Evolutionary conservation across 495 filamentous ascomycete species (phyloP).

Genomic region (Chaetomidium leptoderma): DNA sequence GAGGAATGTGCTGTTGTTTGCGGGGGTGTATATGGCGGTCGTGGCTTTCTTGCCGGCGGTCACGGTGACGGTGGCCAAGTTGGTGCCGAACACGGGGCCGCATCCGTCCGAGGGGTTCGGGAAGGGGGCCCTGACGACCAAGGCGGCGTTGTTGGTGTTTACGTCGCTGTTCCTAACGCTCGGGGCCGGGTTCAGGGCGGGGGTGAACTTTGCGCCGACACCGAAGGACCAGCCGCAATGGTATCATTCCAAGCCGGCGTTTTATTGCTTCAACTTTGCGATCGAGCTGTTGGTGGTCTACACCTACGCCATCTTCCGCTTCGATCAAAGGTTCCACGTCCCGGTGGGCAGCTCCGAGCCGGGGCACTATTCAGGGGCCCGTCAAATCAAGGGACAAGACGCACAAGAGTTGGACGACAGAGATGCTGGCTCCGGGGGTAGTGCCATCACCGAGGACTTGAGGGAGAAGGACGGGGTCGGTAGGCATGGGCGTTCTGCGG

Average conservation of each 20-base stretch:
- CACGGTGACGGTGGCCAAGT: constrained; percentile 42
- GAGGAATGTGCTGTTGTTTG: constrained; percentile 63
- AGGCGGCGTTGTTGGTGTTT: constrained; percentile 58
- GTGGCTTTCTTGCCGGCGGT: constrained; percentile 75
- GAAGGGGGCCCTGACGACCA: constrained; percentile 57
- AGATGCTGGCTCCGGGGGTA: background rate
- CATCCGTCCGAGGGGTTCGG: constrained; percentile 61
- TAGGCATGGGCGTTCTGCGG: background rate
- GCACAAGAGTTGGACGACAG: background rate
- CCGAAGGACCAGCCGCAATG: constrained; percentile 56
- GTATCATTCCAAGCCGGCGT: constrained; percentile 65
- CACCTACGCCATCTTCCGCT: constrained; percentile 58
- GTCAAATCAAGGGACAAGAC: background rate
- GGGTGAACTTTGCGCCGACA: constrained; percentile 51
- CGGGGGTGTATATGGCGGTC: constrained; percentile 60
- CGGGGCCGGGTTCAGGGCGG: constrained; percentile 67
- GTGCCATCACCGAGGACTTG: background rate
- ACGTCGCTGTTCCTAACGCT: constrained; percentile 56
- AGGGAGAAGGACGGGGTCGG: background rate
- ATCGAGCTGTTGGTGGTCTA: constrained; percentile 66
- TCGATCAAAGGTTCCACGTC: constrained; percentile 73
- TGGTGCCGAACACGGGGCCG: constrained; percentile 38
- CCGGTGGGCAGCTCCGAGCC: constrained; percentile 46
- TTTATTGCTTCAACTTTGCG: constrained; percentile 75
- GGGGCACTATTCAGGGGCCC: constrained; percentile 36